Conservation (phyloP, 305 asterid species). For the Fraxinus platypoda region DNA sequence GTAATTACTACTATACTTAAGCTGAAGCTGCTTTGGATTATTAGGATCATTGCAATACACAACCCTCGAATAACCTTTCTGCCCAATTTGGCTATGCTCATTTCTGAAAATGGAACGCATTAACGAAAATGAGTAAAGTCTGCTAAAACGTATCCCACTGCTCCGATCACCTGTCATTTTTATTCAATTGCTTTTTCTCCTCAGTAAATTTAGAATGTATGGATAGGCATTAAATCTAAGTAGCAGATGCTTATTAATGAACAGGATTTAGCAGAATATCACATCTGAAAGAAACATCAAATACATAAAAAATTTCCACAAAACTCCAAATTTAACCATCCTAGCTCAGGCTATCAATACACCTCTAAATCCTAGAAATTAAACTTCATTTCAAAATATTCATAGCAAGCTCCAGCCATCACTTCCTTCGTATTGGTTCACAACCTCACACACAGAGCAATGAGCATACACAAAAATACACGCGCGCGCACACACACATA, state of each 20-base stretch:
- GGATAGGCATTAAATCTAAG: not conserved
- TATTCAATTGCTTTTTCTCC: not conserved
- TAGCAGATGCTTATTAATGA: not conserved
- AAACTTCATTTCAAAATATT: conserved; percentile 28
- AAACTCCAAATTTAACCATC: conserved; percentile 5
- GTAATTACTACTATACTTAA: conserved; percentile 61
- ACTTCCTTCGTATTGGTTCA: conserved; percentile 42
- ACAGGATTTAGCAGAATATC: conserved; percentile 9
- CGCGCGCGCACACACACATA: not conserved
- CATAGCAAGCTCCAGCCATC: conserved; percentile 37
- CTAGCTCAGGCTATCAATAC: conserved; percentile 22
- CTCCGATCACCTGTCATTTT: conserved; percentile 43
- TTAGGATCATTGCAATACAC: conserved; percentile 90
- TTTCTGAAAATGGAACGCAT: conserved; percentile 44
- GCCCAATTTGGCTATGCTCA: conserved; percentile 79
- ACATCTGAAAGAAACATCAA: not conserved
- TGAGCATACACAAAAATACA: not conserved
- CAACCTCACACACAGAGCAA: not conserved
- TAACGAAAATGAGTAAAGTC: conserved; percentile 74
- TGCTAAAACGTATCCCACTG: conserved; percentile 51
- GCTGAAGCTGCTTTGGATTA: conserved; percentile 52
- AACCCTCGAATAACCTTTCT: conserved; percentile 74
- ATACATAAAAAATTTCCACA: not conserved
- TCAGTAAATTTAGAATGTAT: not conserved
- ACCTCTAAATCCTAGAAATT: conserved; percentile 14